Percentiles rank a stretch among this genome's conserved stretches.
Conservation (phyloP, 345 rosid genomes). For the Kernera saxatilis region DNA sequence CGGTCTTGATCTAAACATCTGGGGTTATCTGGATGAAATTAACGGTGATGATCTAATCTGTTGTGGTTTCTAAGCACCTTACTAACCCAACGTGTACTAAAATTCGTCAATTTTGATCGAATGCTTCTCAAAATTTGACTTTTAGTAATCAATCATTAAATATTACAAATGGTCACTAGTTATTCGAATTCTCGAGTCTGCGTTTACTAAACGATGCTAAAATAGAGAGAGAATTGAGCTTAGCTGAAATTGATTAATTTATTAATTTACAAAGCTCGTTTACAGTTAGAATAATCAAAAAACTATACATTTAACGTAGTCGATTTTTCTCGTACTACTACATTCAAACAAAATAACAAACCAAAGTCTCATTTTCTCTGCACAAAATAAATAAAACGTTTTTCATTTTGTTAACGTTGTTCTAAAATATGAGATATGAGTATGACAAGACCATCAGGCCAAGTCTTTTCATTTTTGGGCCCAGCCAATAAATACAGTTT, state of each 20-base stretch:
- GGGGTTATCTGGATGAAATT: neutral
- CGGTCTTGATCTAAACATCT: neutral
- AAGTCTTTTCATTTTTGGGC: neutral
- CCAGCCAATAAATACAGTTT: neutral
- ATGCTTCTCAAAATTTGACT: neutral
- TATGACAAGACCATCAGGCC: neutral
- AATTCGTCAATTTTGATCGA: constrained; percentile 15
- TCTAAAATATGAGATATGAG: neutral
- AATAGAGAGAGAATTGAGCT: neutral
- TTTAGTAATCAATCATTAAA: neutral
- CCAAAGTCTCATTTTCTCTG: neutral
- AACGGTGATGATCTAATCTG: neutral
- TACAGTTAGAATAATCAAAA: neutral
- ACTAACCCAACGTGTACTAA: neutral
- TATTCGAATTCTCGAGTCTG: neutral
- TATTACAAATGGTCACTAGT: neutral
- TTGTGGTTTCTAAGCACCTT: constrained; percentile 5
- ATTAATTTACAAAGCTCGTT: neutral
- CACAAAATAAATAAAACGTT: neutral
- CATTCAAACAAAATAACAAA: neutral
- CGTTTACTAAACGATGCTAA: neutral
- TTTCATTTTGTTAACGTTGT: neutral
- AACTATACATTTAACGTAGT: constrained; percentile 8
- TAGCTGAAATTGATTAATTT: neutral
- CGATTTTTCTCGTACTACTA: neutral